A percentile compares a stretch with the other conserved stretches of the same genome.
Conservation (phyloP, 805 yeast species). For the Cyberlindnera nakhonratchasimensis region DNA sequence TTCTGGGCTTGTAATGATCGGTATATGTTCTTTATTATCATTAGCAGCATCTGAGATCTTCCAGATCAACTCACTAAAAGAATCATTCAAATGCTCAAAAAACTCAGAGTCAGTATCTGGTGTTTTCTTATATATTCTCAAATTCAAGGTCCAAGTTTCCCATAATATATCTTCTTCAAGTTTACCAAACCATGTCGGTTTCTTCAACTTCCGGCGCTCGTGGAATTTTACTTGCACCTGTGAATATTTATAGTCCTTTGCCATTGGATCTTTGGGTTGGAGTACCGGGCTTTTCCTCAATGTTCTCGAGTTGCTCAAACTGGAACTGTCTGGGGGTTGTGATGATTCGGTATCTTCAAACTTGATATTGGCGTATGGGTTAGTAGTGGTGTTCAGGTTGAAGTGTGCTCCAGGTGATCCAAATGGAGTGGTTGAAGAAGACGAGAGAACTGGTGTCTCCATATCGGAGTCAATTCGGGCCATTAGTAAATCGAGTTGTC, state of each 20-base stretch:
- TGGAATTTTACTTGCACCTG: slow-evolving; percentile 38
- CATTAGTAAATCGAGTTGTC: slow-evolving; percentile 32
- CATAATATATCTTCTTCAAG: slow-evolving; percentile 48
- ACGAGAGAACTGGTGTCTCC: slow-evolving; percentile 19
- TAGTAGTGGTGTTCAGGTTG: slow-evolving; percentile 12
- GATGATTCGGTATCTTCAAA: slow-evolving; percentile 8
- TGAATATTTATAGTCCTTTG: slow-evolving; percentile 27
- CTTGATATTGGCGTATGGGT: slow-evolving; percentile 20
- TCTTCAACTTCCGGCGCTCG: slow-evolving; percentile 40
- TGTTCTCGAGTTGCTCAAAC: slow-evolving; percentile 13
- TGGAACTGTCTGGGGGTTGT: background rate
- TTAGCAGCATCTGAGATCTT: slow-evolving; percentile 46
- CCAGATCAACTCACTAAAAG: slow-evolving; percentile 21
- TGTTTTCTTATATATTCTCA: slow-evolving; percentile 45
- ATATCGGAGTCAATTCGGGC: slow-evolving; percentile 24
- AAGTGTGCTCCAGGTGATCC: slow-evolving; percentile 24
- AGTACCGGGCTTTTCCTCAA: slow-evolving; percentile 16
- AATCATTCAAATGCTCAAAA: slow-evolving; percentile 6
- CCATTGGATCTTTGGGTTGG: slow-evolving; percentile 16
- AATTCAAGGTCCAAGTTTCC: slow-evolving; percentile 67
- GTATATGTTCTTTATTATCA: slow-evolving; percentile 60
- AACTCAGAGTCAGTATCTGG: slow-evolving; percentile 7
- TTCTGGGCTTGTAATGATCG: slow-evolving; percentile 67
- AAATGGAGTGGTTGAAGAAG: slow-evolving; percentile 21
- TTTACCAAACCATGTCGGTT: slow-evolving; percentile 52